Base-by-base conservation (phyloP, 1,284 basidiomycete species). In the Boletus mariae region DNA sequence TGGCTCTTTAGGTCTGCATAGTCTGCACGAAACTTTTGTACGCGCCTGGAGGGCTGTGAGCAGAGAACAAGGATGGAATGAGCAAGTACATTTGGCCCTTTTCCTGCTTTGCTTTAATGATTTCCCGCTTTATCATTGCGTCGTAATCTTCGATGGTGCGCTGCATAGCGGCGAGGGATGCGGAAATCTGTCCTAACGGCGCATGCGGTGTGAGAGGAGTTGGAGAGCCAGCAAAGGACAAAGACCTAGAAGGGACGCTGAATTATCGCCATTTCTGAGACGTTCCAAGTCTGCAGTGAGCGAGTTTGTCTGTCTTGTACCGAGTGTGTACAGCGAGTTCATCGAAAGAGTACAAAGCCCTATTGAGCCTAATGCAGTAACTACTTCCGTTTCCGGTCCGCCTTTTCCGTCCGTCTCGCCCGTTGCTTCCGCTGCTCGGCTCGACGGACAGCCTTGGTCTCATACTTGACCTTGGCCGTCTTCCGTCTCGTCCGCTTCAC, bases 131-230 rank as follows among this genome's bases (percentile, higher is more conserved):
- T 1, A 91, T 92, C 91, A 98, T 94, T 11, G 90, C 88, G 65
- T 97, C 94, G 66, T 96, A 98, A 66, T 98, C 95, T 62, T 97
- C 94, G 58, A 97, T 85, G 52, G 95, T 92, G 52, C 94, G 77
- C 52, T 91, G 85, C 78, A 98, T 87, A 2, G 92, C 93, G n/a
- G 92, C 83, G 17, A 98, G 76, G 13, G 92, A 94, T 28, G 94
- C 94, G 34, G 91, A 91, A 73, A 98, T 93, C 80, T 97, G 94
- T 70, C 94, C 94, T 96, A 74, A 66, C 72, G 53, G n/a, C 20
- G 20, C 20, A 20, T 20, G 20, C 20, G 55, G 51, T 49, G 54
- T 44, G 53, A 52, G 58, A 60, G 29, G 13, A 12, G 26, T 23
- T 10, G 32, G 11, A 9, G 20, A 20, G 12, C 26, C 2, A 15